Conservation (phyloP, 768 basidiomycete genomes). For the Termitomyces sp. region DNA sequence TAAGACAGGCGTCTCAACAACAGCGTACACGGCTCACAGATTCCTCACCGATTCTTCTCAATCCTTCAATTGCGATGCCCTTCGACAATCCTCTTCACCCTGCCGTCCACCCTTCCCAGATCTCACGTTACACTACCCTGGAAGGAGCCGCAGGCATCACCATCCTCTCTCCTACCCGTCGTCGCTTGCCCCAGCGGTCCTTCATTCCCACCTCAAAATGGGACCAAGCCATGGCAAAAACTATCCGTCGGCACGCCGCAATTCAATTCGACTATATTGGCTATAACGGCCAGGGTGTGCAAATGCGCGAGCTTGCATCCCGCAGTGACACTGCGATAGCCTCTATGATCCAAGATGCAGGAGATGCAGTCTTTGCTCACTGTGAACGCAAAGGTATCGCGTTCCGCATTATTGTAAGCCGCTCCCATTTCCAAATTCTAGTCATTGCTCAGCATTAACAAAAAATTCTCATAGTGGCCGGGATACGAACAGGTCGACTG, state of each 20-base stretch:
- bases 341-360: conserved; percentile 38
- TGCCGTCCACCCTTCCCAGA: conserved; percentile 29
- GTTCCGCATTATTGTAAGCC: conserved; percentile 38
- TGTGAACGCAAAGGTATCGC: conserved; percentile 33
- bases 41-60: not conserved
- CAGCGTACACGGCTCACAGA: not conserved
- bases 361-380: conserved; percentile 37
- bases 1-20: not conserved
- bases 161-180: conserved; percentile 30
- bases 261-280: conserved; percentile 45
- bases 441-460: not conserved
- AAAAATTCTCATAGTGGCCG: conserved; percentile 41
- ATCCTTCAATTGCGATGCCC: conserved; percentile 28
- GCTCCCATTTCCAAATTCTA: not conserved
- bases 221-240: conserved; percentile 22
- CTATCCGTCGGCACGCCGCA: conserved; percentile 23
- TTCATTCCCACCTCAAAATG: conserved; percentile 26
- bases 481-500: conserved; percentile 32
- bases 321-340: conserved; percentile 34
- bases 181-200: conserved; percentile 34
- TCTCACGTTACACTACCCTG: conserved; percentile 29
- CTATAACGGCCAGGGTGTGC: conserved; percentile 40
- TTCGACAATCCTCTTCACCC: conserved; percentile 45
- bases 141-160: conserved; percentile 18
- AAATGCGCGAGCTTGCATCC: conserved; percentile 42